phyloP scores from a whole-genome alignment of 192 early-diverging fungal species.

The Umbelopsis sp. region DNA sequence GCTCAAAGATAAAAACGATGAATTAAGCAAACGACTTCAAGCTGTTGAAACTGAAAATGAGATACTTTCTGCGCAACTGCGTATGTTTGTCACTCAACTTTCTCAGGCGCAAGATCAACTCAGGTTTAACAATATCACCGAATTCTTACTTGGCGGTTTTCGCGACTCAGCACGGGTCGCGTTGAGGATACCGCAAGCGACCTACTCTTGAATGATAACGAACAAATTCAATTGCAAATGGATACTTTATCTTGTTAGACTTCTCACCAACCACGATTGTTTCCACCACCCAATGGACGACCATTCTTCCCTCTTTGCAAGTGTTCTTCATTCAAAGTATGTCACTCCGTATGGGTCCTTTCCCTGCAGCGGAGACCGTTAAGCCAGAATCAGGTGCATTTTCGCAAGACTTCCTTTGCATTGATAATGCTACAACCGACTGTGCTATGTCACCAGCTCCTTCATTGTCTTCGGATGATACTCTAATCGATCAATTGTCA shows the following conservation, averaged over 20 bases:
- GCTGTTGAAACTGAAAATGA: slow-evolving; percentile 54
- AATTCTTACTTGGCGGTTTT: slow-evolving; percentile 48
- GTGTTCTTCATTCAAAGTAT: neutral
- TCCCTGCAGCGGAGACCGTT: slow-evolving; percentile 46
- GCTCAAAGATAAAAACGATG: slow-evolving; percentile 51
- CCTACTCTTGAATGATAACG: slow-evolving; percentile 1
- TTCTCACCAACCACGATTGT: neutral
- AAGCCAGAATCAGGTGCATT: slow-evolving; percentile 22
- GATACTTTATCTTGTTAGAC: neutral
- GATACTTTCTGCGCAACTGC: slow-evolving; percentile 31
- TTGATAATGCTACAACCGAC: slow-evolving; percentile 8
- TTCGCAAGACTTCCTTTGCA: slow-evolving; percentile 12
- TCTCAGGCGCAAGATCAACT: slow-evolving; percentile 42
- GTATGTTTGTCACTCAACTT: slow-evolving; percentile 34
- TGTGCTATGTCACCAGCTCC: slow-evolving; percentile 25
- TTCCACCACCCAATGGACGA: slow-evolving; percentile 44
- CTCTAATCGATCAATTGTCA: slow-evolving; percentile 9
- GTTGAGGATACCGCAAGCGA: slow-evolving; percentile 14
- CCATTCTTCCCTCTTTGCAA: neutral
- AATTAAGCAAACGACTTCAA: slow-evolving; percentile 49
- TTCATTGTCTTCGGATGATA: slow-evolving; percentile 35
- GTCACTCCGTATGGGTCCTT: neutral
- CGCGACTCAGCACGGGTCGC: slow-evolving; percentile 56
- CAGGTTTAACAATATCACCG: slow-evolving; percentile 32
- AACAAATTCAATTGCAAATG: neutral